Evolutionary conservation across 352 stramenopile species (phyloP), one percentile per base, ranked within the genome.

Genomic region (Pythium phragmiticola): DNA sequence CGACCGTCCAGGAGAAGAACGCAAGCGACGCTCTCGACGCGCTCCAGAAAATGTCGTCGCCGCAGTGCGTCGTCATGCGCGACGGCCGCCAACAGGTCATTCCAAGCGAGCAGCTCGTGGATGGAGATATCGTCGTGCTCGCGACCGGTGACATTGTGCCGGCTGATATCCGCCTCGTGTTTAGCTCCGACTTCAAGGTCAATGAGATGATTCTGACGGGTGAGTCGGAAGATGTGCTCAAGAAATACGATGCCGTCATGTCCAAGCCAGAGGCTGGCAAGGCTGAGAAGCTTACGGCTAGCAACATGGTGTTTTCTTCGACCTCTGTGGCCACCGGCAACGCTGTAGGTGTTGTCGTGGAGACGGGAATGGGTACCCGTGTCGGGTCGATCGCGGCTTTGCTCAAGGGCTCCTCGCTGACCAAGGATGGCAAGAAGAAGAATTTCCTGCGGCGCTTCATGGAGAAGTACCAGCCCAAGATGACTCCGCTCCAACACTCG

Each of bases 121-220:
- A 80, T 0, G 95, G 92, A 12, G 85, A 94, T 59, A 68, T 96
- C 34, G 84, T 98, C 14, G 74, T 93, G 37, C 83, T 98, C 5
- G 78, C 84, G 39, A 96, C 90, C 12, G 96, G 96, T 21, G 96
- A 98, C 60, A 90, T 98, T 53, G 89, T 99, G 21, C 91, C 93
- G 0, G 82, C 90, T 0, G 96, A 99, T 69, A 86, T 97, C 12
- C 74, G 93, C 9, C 74, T 98, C 12, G 72, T 97, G 12, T 79
- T 92, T 26, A 97, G 91, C 47, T 84, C 87, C 2, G 75, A 91
- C 37, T 63, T 93, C 16, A 90, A 94, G 54, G 84, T 95, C 39
- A 97, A 99, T 65, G 94, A 99, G 71, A 98, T 94, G 67, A 83
- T 92, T 66, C 78, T 99, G 0, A 98, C 96, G 13, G 96, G 96